A percentile compares a stretch with the other conserved stretches of the same genome.
Conservation (phyloP, 306 rosid species). For the Hylodesmum podocarpum region DNA sequence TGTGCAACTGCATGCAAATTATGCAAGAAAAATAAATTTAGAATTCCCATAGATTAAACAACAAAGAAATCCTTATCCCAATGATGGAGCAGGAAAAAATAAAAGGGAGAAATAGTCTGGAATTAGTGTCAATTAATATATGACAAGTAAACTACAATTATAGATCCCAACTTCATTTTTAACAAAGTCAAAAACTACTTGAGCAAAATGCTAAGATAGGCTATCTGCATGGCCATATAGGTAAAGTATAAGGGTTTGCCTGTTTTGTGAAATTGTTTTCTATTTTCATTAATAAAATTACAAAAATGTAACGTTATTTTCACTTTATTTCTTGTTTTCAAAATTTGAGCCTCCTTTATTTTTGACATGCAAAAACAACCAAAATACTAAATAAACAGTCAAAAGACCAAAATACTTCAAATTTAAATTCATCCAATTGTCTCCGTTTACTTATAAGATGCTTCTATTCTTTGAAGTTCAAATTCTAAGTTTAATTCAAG, state of each 20-base stretch:
- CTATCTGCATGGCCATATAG: neutral
- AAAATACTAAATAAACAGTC: neutral
- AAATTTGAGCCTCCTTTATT: neutral
- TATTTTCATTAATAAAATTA: neutral
- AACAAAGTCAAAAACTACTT: neutral
- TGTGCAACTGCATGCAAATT: conserved; percentile 61
- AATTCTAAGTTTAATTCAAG: conserved; percentile 1
- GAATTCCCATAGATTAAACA: conserved; percentile 7
- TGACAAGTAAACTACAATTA: too few species aligned
- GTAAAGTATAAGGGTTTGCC: neutral
- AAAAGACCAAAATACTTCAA: neutral
- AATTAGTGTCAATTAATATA: neutral
- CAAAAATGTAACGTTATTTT: neutral
- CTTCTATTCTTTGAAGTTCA: neutral
- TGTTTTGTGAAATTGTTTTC: neutral
- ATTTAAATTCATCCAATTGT: neutral
- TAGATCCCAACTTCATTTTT: conserved; percentile 2
- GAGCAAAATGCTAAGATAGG: neutral
- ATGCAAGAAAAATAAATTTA: conserved; percentile 37
- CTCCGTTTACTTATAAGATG: neutral
- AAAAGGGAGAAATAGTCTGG: neutral
- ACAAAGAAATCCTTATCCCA: neutral
- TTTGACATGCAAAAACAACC: neutral
- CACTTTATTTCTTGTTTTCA: neutral
- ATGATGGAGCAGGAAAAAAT: neutral